Conservation (phyloP, 192 early-diverging fungal species). For the Chytriomyces confervae region DNA sequence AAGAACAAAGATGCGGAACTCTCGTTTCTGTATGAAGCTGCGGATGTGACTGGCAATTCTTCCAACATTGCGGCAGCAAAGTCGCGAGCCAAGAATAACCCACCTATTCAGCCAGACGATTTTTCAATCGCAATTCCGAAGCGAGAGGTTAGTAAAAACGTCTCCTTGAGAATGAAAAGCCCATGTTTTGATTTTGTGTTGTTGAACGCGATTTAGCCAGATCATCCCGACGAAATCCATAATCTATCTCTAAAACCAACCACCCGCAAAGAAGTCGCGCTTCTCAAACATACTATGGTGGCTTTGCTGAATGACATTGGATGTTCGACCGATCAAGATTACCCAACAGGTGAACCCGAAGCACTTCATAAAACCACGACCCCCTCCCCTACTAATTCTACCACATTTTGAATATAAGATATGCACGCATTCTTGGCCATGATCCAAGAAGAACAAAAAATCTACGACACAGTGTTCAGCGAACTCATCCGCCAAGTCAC, state of each 20-base stretch:
- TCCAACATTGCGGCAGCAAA: not conserved
- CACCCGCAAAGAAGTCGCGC: conserved; percentile 62
- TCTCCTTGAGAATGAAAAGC: not conserved
- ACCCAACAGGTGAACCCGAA: conserved; percentile 49
- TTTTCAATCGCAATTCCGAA: conserved; percentile 18
- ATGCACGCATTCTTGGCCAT: conserved; percentile 64
- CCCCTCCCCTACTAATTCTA: not conserved
- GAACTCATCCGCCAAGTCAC: conserved; percentile 67
- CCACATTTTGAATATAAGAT: conserved; percentile 36
- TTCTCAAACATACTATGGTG: conserved; percentile 61
- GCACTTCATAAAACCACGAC: not conserved
- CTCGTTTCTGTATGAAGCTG: conserved; percentile 50
- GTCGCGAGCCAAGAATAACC: not conserved
- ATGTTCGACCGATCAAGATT: conserved; percentile 49
- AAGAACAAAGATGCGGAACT: conserved; percentile 34
- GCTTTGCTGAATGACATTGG: conserved; percentile 55
- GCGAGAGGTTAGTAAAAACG: not conserved
- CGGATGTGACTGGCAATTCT: conserved; percentile 11
- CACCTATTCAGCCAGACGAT: conserved; percentile 23
- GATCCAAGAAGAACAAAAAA: conserved; percentile 65
- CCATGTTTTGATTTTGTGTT: not conserved
- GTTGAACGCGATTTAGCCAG: not conserved
- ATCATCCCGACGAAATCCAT: conserved; percentile 19
- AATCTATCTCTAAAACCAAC: conserved; percentile 37
- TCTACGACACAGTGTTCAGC: conserved; percentile 64